Evolutionary conservation across 352 stramenopile species (phyloP).

Genomic region (Globisporangium lucens): DNA sequence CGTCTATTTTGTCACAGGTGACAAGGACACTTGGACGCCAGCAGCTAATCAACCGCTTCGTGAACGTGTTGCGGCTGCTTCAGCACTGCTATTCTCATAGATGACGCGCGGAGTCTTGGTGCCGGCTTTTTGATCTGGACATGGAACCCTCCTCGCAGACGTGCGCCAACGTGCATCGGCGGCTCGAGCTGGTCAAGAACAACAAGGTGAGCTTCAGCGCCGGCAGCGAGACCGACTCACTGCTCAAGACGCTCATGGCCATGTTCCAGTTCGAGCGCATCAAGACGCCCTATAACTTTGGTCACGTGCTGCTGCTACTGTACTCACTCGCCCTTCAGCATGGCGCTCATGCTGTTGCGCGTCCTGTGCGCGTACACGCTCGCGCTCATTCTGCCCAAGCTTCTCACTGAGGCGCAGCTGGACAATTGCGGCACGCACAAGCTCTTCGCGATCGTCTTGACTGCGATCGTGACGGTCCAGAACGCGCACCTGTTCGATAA

Average conservation of each 20-base stretch:
- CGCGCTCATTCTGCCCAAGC: slow-evolving; percentile 37
- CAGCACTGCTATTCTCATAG: not conserved
- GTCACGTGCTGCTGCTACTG: slow-evolving; percentile 48
- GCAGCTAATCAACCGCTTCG: not conserved
- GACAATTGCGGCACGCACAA: slow-evolving; percentile 26
- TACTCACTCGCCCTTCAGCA: slow-evolving; percentile 46
- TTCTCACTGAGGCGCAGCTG: slow-evolving; percentile 29
- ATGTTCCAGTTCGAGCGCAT: slow-evolving; percentile 77
- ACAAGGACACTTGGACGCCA: not conserved
- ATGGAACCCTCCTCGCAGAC: slow-evolving; percentile 23
- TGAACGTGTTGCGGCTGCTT: not conserved
- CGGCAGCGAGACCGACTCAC: slow-evolving; percentile 29
- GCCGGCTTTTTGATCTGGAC: slow-evolving; percentile 23
- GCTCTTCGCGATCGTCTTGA: slow-evolving; percentile 36
- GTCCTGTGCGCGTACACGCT: slow-evolving; percentile 33
- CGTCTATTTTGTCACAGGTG: not conserved
- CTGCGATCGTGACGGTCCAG: slow-evolving; percentile 40
- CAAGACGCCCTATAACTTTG: slow-evolving; percentile 36
- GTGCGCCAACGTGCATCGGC: slow-evolving; percentile 24
- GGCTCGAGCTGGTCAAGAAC: slow-evolving; percentile 30
- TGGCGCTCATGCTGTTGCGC: slow-evolving; percentile 47
- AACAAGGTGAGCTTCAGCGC: slow-evolving; percentile 20
- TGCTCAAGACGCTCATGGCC: slow-evolving; percentile 35
- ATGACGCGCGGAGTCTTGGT: slow-evolving; percentile 12
- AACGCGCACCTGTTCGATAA: slow-evolving; percentile 33